These are phyloP conservation scores for Asterionellopsis glacialis DNA, from an alignment of 108 stramenopile genomes.

Conservation along the genomic window DNA sequence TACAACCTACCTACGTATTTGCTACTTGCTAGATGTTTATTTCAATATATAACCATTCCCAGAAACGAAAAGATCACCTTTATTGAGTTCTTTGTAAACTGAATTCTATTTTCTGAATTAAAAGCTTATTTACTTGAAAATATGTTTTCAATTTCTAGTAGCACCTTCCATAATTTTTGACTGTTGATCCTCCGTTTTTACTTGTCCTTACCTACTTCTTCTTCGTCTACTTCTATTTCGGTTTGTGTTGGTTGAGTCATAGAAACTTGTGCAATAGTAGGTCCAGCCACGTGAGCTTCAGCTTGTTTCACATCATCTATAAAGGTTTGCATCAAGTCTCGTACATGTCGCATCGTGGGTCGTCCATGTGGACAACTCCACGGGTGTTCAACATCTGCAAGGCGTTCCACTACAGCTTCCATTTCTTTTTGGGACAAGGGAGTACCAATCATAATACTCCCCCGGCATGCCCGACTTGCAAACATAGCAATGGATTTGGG, in stretches of 20 bases:
- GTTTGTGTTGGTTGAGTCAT: slow-evolving; percentile 17
- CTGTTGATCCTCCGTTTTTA: neutral
- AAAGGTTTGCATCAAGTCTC: slow-evolving; percentile 39
- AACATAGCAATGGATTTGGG: slow-evolving; percentile 97
- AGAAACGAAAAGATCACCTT: too few relatives aligned
- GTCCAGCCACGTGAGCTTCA: slow-evolving; percentile 30
- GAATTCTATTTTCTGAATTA: too few relatives aligned
- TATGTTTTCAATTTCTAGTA: too few relatives aligned
- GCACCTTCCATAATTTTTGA: neutral
- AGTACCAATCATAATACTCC: slow-evolving; percentile 93
- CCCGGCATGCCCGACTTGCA: slow-evolving; percentile 91
- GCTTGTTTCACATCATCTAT: slow-evolving; percentile 46
- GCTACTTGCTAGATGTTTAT: too few relatives aligned
- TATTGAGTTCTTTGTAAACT: too few relatives aligned
- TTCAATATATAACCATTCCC: too few relatives aligned
- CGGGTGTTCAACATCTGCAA: slow-evolving; percentile 84
- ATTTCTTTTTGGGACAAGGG: slow-evolving; percentile 84
- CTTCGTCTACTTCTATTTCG: neutral
- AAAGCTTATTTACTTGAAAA: too few relatives aligned
- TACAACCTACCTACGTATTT: too few relatives aligned
- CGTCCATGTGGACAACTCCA: slow-evolving; percentile 91
- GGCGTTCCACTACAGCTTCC: slow-evolving; percentile 68
- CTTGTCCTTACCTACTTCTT: neutral
- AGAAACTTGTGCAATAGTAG: slow-evolving; percentile 24
- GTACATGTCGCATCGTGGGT: slow-evolving; percentile 89